Percentiles rank a stretch among this genome's conserved stretches.
These are phyloP conservation scores for Pulveroboletus sp. DNA, from an alignment of 768 basidiomycete species.

Conservation along the genomic window DNA sequence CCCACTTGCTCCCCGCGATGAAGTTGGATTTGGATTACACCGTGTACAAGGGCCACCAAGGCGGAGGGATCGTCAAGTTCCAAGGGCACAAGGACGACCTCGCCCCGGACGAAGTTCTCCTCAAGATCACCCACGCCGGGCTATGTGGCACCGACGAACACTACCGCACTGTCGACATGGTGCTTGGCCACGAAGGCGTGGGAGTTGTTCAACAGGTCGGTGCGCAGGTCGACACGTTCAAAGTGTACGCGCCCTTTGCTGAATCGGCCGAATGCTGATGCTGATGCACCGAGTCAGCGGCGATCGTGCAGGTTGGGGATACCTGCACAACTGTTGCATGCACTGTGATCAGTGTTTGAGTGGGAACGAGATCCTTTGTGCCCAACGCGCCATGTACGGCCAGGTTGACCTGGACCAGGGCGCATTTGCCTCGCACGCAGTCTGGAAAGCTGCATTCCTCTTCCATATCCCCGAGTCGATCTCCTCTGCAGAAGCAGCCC, in stretches of 20 bases:
- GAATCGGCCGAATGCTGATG: not conserved
- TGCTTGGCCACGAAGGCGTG: slow-evolving; percentile 39
- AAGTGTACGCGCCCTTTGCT: slow-evolving; percentile 23
- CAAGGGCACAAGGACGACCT: slow-evolving; percentile 14
- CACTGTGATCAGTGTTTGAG: slow-evolving; percentile 32
- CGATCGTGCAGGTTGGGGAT: slow-evolving; percentile 36
- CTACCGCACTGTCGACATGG: slow-evolving; percentile 28
- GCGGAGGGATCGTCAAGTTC: slow-evolving; percentile 18
- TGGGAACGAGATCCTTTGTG: slow-evolving; percentile 30
- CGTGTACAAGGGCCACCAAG: slow-evolving; percentile 28
- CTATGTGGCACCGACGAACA: slow-evolving; percentile 40
- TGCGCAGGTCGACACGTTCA: slow-evolving; percentile 28
- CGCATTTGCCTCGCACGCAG: slow-evolving; percentile 32
- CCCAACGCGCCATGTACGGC: slow-evolving; percentile 24
- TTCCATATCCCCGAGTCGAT: slow-evolving; percentile 33
- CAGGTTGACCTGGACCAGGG: slow-evolving; percentile 28
- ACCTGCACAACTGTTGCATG: slow-evolving; percentile 30
- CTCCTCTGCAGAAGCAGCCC: slow-evolving; percentile 29
- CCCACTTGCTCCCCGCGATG: not conserved
- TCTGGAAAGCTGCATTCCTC: slow-evolving; percentile 32
- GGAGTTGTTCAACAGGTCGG: slow-evolving; percentile 34
- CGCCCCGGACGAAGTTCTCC: slow-evolving; percentile 26
- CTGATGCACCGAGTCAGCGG: slow-evolving; percentile 21
- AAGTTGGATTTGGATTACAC: slow-evolving; percentile 24
- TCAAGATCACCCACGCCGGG: slow-evolving; percentile 32